Evolutionary conservation across 352 stramenopile genomes (phyloP).

Genomic region (Pythium chondricola): DNA sequence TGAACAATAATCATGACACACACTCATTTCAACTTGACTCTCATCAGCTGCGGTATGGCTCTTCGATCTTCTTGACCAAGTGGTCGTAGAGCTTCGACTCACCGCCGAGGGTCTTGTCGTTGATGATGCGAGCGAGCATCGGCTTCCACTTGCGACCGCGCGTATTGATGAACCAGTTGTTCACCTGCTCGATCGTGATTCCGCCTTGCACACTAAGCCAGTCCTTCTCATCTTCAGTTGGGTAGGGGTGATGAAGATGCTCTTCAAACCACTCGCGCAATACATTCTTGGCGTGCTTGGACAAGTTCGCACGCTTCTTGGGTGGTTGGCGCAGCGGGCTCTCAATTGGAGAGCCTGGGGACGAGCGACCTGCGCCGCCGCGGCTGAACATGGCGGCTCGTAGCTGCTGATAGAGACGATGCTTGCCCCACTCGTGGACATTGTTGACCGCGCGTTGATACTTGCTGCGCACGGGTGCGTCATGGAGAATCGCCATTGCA

Average conservation of each 20-base stretch:
- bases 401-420: conserved; percentile 19
- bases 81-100: conserved; percentile 62
- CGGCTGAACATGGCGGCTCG: conserved; percentile 11
- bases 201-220: conserved; percentile 51
- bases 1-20: not conserved
- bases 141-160: conserved; percentile 83
- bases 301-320: conserved; percentile 75
- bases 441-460: conserved; percentile 14
- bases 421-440: conserved; percentile 17
- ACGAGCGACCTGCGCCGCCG: conserved; percentile 2
- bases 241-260: conserved; percentile 80
- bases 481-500: conserved; percentile 13
- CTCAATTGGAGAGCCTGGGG: conserved; percentile 15
- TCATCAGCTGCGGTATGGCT: conserved; percentile 54
- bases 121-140: conserved; percentile 67
- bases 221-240: conserved; percentile 80
- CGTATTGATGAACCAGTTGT: conserved; percentile 89
- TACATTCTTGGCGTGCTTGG: conserved; percentile 63
- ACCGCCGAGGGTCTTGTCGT: conserved; percentile 45
- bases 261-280: conserved; percentile 80
- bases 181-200: conserved; percentile 83
- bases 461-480: conserved; percentile 13
- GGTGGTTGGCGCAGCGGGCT: conserved; percentile 19
- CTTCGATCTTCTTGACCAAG: conserved; percentile 75
- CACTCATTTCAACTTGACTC: conserved; percentile 1